Conservation (phyloP, 2,329 filamentous ascomycete species). For the Fusarium sp. region DNA sequence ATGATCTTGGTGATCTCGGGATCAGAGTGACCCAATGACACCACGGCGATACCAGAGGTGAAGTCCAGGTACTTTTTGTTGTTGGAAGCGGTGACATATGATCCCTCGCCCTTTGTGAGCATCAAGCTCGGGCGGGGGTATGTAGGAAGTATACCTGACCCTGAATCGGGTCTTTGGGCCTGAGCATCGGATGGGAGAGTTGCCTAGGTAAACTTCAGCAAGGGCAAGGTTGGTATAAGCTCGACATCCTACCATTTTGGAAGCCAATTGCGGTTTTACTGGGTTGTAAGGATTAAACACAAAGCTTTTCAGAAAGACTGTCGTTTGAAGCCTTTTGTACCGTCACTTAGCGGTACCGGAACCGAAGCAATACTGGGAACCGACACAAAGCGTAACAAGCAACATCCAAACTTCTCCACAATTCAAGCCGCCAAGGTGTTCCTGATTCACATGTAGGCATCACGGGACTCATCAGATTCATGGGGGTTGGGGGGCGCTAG, state of each 20-base stretch:
- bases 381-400: neutral
- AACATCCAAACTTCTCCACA: neutral
- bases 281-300: neutral
- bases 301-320: neutral
- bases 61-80: constrained; percentile 9
- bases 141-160: constrained; percentile 6
- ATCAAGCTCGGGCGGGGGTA: constrained; percentile 9
- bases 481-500: neutral
- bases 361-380: neutral
- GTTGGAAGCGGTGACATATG: constrained; percentile 1
- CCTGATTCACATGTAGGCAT: neutral
- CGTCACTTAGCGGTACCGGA: neutral
- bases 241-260: neutral
- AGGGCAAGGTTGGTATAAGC: too few relatives aligned
- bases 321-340: neutral
- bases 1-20: constrained; percentile 5
- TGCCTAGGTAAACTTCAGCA: neutral
- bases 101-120: constrained; percentile 2
- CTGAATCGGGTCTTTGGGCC: neutral
- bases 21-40: constrained; percentile 4
- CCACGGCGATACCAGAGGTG: constrained; percentile 7
- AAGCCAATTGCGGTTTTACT: too few relatives aligned
- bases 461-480: neutral
- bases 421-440: neutral
- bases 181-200: neutral